phyloP scores from a whole-genome alignment of 163 green algal genomes.

The Chloromonas sp. region DNA sequence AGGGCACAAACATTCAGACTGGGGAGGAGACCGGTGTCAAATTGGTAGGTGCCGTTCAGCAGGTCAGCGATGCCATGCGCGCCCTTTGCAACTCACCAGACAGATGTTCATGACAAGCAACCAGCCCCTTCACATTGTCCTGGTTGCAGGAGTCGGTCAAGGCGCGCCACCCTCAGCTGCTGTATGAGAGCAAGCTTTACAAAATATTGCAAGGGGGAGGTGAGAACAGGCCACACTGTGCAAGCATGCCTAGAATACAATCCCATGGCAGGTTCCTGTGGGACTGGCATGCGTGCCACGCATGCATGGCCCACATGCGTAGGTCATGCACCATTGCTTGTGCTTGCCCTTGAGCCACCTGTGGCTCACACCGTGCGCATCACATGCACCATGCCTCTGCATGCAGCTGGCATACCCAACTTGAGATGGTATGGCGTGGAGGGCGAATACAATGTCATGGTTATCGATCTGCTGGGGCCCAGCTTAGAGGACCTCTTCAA shows the following conservation, averaged over 20 bases:
- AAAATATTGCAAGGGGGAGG: constrained; percentile 98
- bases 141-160: constrained; percentile 72
- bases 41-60: constrained; percentile 54
- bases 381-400: constrained; percentile 1
- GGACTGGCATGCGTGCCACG: not conserved
- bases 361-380: not conserved
- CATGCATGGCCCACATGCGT: not conserved
- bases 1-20: constrained; percentile 86
- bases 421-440: constrained; percentile 97
- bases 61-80: not conserved
- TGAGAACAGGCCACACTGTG: constrained; percentile 34
- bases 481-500: constrained; percentile 99
- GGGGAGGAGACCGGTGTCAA: constrained; percentile 96
- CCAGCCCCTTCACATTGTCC: not conserved
- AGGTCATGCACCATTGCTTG: not conserved
- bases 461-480: constrained; percentile 96
- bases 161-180: constrained; percentile 91
- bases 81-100: not conserved
- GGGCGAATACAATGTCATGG: constrained; percentile 99
- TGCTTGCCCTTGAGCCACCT: not conserved
- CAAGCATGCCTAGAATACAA: no score
- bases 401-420: constrained; percentile 92
- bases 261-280: not conserved
- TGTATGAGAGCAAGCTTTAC: constrained; percentile 99
- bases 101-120: not conserved